phyloP scores from a whole-genome alignment of 2,329 filamentous ascomycete species.

The Colletotrichum lentis region DNA sequence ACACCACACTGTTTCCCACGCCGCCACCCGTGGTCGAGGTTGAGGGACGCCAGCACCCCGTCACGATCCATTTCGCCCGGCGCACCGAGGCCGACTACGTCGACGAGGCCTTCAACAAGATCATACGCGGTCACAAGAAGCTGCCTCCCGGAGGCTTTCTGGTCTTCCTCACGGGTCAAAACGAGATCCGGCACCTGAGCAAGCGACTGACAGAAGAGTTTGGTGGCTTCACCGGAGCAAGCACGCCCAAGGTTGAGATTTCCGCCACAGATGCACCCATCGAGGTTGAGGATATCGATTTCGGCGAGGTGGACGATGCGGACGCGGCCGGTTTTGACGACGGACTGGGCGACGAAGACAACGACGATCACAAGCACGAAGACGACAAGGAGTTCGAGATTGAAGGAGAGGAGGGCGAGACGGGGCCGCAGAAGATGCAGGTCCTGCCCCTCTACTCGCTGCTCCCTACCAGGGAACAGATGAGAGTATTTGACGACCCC shows the following conservation, averaged over 20 bases:
- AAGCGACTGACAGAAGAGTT: constrained; percentile 77
- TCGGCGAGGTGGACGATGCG: constrained; percentile 74
- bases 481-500: constrained; percentile 85
- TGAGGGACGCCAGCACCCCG: constrained; percentile 89
- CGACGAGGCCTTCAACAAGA: constrained; percentile 87
- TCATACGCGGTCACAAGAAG: constrained; percentile 86
- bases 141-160: constrained; percentile 90
- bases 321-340: constrained; percentile 69
- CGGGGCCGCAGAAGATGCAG: constrained; percentile 74
- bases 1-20: constrained; percentile 77
- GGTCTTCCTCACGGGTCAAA: constrained; percentile 92
- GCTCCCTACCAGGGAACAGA: constrained; percentile 87
- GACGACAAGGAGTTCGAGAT: constrained; percentile 74
- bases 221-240: constrained; percentile 63
- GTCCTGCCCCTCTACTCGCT: constrained; percentile 94
- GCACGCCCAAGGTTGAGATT: constrained; percentile 75
- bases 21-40: constrained; percentile 87
- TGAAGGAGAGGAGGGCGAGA: constrained; percentile 69
- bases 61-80: constrained; percentile 87
- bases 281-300: constrained; percentile 87
- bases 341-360: constrained; percentile 64
- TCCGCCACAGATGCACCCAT: constrained; percentile 79
- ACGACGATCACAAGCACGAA: constrained; percentile 58
- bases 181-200: constrained; percentile 86
- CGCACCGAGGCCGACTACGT: constrained; percentile 87